A percentile compares a stretch with the other conserved stretches of the same genome.
Conservation (phyloP, 2,329 filamentous ascomycete species). For the Dothistroma pini region DNA sequence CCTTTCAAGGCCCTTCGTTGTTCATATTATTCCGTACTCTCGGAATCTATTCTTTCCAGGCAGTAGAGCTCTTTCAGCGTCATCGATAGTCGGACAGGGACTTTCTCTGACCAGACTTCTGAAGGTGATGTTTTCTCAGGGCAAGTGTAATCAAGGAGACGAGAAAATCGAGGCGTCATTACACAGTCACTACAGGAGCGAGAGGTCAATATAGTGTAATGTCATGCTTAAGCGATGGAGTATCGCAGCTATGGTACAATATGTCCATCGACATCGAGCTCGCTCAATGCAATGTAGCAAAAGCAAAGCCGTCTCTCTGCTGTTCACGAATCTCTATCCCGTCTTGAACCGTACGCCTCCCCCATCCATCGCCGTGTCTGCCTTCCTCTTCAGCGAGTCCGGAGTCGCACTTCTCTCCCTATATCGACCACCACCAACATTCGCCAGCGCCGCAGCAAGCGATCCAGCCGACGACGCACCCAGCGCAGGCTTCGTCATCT, state of each 20-base stretch:
- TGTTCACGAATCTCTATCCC: constrained; percentile 5
- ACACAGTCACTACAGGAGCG: too few relatives aligned
- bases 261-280: background rate
- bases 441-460: constrained; percentile 27
- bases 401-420: constrained; percentile 36
- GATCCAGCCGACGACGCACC: constrained; percentile 15
- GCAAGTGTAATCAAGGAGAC: too few relatives aligned
- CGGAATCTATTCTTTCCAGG: too few relatives aligned
- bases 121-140: too few relatives aligned
- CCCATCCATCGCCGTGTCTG: constrained; percentile 28
- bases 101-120: too few relatives aligned
- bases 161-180: too few relatives aligned
- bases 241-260: background rate
- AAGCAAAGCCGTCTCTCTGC: background rate
- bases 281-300: constrained; percentile 1
- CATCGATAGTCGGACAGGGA: too few relatives aligned
- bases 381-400: constrained; percentile 35
- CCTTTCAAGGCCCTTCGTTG: too few relatives aligned
- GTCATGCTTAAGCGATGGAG: background rate
- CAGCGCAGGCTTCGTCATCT: constrained; percentile 59
- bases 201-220: too few relatives aligned
- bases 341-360: constrained; percentile 23
- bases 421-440: constrained; percentile 16
- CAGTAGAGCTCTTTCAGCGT: too few relatives aligned
- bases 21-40: too few relatives aligned